These are phyloP conservation scores for Cadophora sp. DNA, from an alignment of 2,329 filamentous ascomycete genomes.

Conservation along the genomic window DNA sequence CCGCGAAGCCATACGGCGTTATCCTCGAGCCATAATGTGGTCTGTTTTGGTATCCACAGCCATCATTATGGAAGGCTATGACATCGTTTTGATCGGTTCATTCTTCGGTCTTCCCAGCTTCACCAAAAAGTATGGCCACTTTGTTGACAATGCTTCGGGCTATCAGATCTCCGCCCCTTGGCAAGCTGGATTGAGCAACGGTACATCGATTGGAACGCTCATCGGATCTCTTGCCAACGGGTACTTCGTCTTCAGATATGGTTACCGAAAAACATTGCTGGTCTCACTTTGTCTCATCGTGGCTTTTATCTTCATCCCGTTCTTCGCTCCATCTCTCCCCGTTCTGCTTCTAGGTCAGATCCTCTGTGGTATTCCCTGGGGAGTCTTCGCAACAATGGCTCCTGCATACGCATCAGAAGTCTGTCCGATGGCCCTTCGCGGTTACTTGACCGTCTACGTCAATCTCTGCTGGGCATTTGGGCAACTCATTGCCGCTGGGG, in stretches of 20 bases:
- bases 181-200: slow-evolving; percentile 53
- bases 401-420: slow-evolving; percentile 50
- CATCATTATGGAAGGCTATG: slow-evolving; percentile 52
- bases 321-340: slow-evolving; percentile 54
- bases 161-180: slow-evolving; percentile 50
- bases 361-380: slow-evolving; percentile 56
- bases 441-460: slow-evolving; percentile 58
- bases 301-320: slow-evolving; percentile 54
- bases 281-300: slow-evolving; percentile 49
- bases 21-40: slow-evolving; percentile 39
- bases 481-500: slow-evolving; percentile 55
- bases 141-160: slow-evolving; percentile 34
- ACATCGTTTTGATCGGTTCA: slow-evolving; percentile 45
- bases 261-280: slow-evolving; percentile 6
- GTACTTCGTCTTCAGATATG: slow-evolving; percentile 50
- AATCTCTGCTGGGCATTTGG: slow-evolving; percentile 48
- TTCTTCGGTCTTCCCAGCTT: slow-evolving; percentile 46
- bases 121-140: slow-evolving; percentile 42
- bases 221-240: slow-evolving; percentile 48
- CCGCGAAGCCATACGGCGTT: slow-evolving; percentile 27
- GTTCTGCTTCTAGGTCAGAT: slow-evolving; percentile 52
- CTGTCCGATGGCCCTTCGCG: slow-evolving; percentile 56
- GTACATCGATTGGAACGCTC: slow-evolving; percentile 46
- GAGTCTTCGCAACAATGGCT: slow-evolving; percentile 48
- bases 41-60: slow-evolving; percentile 47